phyloP scores from a whole-genome alignment of 495 filamentous ascomycete genomes.

The Rhypophila decipiens region DNA sequence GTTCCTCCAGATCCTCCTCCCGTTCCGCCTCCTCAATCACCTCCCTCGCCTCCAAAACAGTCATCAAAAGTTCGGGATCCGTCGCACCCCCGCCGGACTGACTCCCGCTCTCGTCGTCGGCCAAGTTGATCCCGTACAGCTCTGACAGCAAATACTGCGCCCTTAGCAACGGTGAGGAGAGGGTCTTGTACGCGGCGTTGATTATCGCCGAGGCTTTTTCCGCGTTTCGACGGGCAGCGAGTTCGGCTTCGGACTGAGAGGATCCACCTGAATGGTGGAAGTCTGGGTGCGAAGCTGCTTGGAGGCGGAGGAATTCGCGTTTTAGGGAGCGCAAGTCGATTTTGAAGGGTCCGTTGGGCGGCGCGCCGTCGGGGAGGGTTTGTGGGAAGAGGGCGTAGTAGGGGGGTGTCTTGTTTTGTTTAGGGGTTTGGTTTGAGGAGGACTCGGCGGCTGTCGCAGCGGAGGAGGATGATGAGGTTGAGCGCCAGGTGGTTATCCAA shows the following conservation, averaged over 20 bases:
- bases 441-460: not conserved
- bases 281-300: constrained; percentile 78
- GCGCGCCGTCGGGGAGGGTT: constrained; percentile 73
- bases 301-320: constrained; percentile 78
- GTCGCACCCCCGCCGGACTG: constrained; percentile 50
- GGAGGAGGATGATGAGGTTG: not conserved
- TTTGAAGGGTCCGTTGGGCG: constrained; percentile 68
- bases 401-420: constrained; percentile 9
- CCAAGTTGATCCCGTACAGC: constrained; percentile 67
- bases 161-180: constrained; percentile 65
- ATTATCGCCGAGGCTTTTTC: constrained; percentile 70
- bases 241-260: not conserved
- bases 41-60: constrained; percentile 84
- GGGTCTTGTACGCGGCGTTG: constrained; percentile 83
- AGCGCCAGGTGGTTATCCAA: constrained; percentile 1
- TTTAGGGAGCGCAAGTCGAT: constrained; percentile 64
- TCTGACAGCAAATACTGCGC: constrained; percentile 75
- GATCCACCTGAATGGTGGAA: constrained; percentile 47
- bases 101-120: constrained; percentile 64
- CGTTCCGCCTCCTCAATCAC: constrained; percentile 66
- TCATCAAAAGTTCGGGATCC: constrained; percentile 68
- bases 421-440: too few species aligned
- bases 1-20: constrained; percentile 54
- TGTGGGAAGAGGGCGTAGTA: constrained; percentile 85
- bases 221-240: constrained; percentile 33